phyloP scores from a whole-genome alignment of 2,329 filamentous ascomycete species.

The Venturia nashicola region DNA sequence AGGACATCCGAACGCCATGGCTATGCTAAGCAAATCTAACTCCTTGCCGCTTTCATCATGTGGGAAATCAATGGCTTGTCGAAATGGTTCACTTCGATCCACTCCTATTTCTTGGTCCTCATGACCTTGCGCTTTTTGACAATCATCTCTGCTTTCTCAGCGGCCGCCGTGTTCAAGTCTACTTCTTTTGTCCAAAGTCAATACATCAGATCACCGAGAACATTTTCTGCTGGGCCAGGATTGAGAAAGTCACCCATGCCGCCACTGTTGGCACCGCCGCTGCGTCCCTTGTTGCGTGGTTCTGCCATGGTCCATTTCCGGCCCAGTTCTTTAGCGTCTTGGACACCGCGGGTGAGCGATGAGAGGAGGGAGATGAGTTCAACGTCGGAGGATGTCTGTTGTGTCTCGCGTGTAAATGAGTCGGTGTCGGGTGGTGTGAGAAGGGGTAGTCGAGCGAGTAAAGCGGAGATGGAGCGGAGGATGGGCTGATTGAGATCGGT shows the following conservation, averaged over 20 bases:
- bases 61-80: background rate
- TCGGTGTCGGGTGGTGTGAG: slow-evolving; percentile 58
- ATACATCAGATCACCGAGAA: background rate
- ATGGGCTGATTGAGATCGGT: slow-evolving; percentile 49
- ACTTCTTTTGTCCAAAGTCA: background rate
- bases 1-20: background rate
- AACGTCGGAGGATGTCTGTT: slow-evolving; percentile 9
- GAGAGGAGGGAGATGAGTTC: slow-evolving; percentile 9
- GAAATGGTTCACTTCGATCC: background rate
- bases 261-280: slow-evolving; percentile 1
- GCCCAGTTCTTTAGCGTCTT: slow-evolving; percentile 8
- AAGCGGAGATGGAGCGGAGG: slow-evolving; percentile 76
- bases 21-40: background rate
- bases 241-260: background rate
- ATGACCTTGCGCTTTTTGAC: background rate
- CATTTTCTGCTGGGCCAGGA: background rate
- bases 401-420: slow-evolving; percentile 3
- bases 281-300: slow-evolving; percentile 4
- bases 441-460: slow-evolving; percentile 72
- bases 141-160: background rate
- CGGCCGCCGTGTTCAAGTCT: background rate
- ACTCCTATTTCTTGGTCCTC: background rate
- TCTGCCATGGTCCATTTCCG: slow-evolving; percentile 5
- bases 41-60: background rate
- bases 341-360: background rate